Evolutionary conservation across 2,329 filamentous ascomycete genomes (phyloP), one percentile per base, ranked within the genome.

Genomic region (Aureobasidium zeae): DNA sequence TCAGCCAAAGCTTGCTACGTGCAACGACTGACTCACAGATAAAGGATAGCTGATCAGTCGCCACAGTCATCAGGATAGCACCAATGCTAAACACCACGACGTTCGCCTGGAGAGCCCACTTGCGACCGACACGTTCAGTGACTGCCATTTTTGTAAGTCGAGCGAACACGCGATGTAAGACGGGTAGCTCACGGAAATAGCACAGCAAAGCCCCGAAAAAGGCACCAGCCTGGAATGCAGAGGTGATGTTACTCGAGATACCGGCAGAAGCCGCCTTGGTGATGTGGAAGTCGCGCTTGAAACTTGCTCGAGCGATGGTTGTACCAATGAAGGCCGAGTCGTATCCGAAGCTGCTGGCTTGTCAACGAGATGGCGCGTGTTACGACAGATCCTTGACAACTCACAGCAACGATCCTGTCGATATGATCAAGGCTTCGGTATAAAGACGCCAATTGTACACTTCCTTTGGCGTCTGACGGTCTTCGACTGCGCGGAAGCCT

Each of bases 11-110:
- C 9, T 8, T 16, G 3, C 3, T n/a, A 1, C 4, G 10, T n/a
- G 7, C 7, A 15, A 19, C 20, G 11, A 15, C 3, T 26, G 10
- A 3, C 24, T 28, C 28, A 38, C 24, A 85, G 67, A 86, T 79
- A 51, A 70, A 66, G 4, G 71, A 64, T 22, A 83, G 61, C 34
- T 72, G 69, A 10, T 78, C 78, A 31, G 66, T 68, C n/a, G 77
- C 74, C 2, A 70, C 66, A 35, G 76, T 70, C 62, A 85, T 81
- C 52, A 85, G 68, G 29, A 81, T 57, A 34, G 79, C 76, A 30
- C 49, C 45, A 16, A 48, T 34, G 21, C 34, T 25, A 33, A 51
- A 51, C 1, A 46, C 16, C 6, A 49, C 15, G 4, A 45, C 49
- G 12, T 46, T 42, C 10, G 42, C 20, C 9, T 49, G 38, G 11